Conservation (phyloP, 441 rosid species). For the Populus tomentosa region DNA sequence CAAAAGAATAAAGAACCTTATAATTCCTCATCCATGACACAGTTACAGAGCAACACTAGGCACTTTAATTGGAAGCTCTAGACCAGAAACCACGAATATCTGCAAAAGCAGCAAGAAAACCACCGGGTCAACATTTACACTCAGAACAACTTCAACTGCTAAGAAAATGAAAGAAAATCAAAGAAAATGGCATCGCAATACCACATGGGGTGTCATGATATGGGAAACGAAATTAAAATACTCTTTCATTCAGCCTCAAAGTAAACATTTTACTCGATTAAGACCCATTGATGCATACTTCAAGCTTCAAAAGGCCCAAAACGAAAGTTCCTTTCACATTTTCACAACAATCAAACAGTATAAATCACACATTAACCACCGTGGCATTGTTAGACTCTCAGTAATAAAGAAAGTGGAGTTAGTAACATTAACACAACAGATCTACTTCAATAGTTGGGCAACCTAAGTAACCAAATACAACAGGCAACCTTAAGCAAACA, state of each 20-base stretch:
- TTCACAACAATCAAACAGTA: slow-evolving; percentile 21
- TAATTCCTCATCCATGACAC: neutral
- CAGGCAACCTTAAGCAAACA: neutral
- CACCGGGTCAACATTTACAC: slow-evolving; percentile 5
- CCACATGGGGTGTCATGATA: too few species aligned
- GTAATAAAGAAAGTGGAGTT: neutral
- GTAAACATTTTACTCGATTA: too few species aligned
- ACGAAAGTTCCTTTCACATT: neutral
- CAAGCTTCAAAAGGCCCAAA: too few species aligned
- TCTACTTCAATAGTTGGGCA: slow-evolving; percentile 9
- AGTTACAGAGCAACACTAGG: neutral
- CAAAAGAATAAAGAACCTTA: neutral
- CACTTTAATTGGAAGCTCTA: slow-evolving; percentile 16
- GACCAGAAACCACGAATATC: slow-evolving; percentile 17
- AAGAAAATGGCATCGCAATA: slow-evolving; percentile 16
- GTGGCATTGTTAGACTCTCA: neutral
- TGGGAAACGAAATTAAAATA: too few species aligned
- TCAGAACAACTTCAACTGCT: neutral
- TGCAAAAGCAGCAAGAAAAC: slow-evolving; percentile 27
- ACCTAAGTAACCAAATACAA: neutral
- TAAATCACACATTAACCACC: neutral
- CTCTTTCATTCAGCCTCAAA: too few species aligned
- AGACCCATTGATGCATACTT: too few species aligned
- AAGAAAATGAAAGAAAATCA: slow-evolving; percentile 15
- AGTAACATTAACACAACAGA: slow-evolving; percentile 12